phyloP scores from a whole-genome alignment of 768 basidiomycete genomes.

The Grammothele lineata region DNA sequence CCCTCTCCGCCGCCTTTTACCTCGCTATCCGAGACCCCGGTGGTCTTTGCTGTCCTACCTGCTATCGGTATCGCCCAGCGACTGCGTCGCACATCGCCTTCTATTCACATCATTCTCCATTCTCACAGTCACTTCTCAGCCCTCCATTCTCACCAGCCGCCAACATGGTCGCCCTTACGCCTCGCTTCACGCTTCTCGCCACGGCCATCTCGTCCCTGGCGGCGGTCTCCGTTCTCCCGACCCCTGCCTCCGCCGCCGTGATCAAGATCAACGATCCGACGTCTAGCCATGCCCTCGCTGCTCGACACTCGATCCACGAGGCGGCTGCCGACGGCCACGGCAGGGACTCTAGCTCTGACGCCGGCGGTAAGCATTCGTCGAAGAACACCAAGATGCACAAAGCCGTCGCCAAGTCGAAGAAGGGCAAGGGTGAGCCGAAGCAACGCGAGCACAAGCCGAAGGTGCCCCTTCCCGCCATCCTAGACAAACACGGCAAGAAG shows the following conservation, averaged over 20 bases:
- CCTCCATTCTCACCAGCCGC: too few relatives aligned
- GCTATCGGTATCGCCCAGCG: conserved; percentile 20
- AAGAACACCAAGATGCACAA: not conserved
- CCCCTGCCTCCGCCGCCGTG: too few relatives aligned
- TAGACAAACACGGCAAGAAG: conserved; percentile 1
- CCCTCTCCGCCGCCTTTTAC: conserved; percentile 29
- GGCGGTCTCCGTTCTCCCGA: conserved; percentile 35
- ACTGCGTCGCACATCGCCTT: conserved; percentile 15
- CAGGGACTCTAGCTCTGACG: too few relatives aligned
- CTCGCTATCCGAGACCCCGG: conserved; percentile 45
- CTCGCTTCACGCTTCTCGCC: conserved; percentile 42
- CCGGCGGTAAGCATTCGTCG: not conserved
- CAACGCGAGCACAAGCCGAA: conserved; percentile 1
- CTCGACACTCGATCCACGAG: too few relatives aligned
- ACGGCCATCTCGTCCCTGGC: conserved; percentile 42
- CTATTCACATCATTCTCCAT: conserved; percentile 16
- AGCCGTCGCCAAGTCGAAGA: not conserved
- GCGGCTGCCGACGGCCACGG: too few relatives aligned
- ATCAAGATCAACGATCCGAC: too few relatives aligned
- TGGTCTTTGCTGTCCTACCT: conserved; percentile 35
- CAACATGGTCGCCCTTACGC: conserved; percentile 47
- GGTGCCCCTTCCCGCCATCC: conserved; percentile 6
- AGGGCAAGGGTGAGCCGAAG: too few relatives aligned
- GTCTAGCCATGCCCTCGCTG: too few relatives aligned
- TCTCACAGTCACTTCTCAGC: too few relatives aligned